phyloP scores from a whole-genome alignment of 306 rosid species.

The Malus sieversii region DNA sequence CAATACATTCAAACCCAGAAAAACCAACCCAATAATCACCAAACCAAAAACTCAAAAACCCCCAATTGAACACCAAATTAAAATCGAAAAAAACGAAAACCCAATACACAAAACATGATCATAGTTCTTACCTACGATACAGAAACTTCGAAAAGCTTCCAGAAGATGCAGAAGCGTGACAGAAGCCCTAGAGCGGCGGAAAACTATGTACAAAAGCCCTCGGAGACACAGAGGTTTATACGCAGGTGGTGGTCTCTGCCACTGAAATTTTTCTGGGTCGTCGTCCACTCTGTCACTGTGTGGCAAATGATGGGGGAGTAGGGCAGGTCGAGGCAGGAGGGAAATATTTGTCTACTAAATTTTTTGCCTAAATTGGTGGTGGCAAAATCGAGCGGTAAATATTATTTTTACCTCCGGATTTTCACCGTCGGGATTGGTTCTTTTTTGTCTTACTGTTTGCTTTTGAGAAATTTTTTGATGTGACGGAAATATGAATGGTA shows the following conservation, averaged over 20 bases:
- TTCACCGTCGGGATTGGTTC: not conserved
- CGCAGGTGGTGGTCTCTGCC: not conserved
- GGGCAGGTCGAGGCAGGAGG: not conserved
- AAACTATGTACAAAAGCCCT: not conserved
- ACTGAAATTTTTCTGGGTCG: not conserved
- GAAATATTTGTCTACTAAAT: not conserved
- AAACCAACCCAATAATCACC: not conserved
- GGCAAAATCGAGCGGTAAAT: not conserved
- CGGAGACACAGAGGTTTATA: not conserved
- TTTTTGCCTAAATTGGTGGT: not conserved
- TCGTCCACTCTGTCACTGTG: slow-evolving; percentile 11
- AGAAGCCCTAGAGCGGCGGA: not conserved
- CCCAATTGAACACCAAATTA: not conserved
- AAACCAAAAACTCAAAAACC: not conserved
- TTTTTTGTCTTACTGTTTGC: not conserved
- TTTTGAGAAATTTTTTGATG: too few relatives aligned
- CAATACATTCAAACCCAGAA: not conserved
- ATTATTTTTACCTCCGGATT: not conserved
- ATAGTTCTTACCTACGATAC: not conserved
- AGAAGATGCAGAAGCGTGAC: not conserved
- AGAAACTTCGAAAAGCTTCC: not conserved
- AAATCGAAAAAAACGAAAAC: not conserved
- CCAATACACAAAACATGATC: not conserved
- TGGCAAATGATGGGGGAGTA: slow-evolving; percentile 10
- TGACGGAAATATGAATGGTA: too few relatives aligned